These are phyloP conservation scores for Gossypium schwendimanii DNA, from an alignment of 441 rosid species.

Conservation along the genomic window DNA sequence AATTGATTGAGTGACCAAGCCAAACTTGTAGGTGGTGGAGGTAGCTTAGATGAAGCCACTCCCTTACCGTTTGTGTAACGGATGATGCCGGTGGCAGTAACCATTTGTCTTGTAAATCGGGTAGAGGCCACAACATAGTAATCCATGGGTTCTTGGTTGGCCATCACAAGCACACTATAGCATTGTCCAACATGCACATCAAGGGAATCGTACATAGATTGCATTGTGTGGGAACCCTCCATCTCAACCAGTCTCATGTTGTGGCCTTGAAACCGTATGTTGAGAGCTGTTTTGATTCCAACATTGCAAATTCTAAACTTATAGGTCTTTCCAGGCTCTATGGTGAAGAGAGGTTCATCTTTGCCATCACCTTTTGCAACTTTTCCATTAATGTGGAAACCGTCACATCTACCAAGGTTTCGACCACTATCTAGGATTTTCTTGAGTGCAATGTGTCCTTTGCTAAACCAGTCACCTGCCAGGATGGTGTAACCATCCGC, in stretches of 20 bases:
- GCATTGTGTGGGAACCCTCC: slow-evolving; percentile 69
- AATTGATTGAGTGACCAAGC: slow-evolving; percentile 77
- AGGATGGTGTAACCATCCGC: slow-evolving; percentile 52
- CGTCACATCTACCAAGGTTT: slow-evolving; percentile 41
- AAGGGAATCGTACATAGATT: slow-evolving; percentile 55
- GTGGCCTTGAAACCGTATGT: slow-evolving; percentile 65
- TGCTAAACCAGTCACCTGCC: slow-evolving; percentile 52
- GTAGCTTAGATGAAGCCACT: slow-evolving; percentile 36
- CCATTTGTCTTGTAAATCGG: slow-evolving; percentile 37
- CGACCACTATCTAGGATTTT: slow-evolving; percentile 49
- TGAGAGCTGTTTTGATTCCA: slow-evolving; percentile 51
- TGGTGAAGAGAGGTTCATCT: slow-evolving; percentile 52
- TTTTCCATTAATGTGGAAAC: slow-evolving; percentile 60
- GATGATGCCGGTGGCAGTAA: slow-evolving; percentile 39
- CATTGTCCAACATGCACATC: slow-evolving; percentile 71
- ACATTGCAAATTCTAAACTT: slow-evolving; percentile 66
- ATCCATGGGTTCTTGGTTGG: slow-evolving; percentile 44
- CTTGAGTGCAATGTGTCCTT: slow-evolving; percentile 39
- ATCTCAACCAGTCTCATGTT: slow-evolving; percentile 67
- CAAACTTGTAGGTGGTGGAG: slow-evolving; percentile 56
- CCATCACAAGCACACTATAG: slow-evolving; percentile 44
- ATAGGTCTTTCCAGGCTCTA: slow-evolving; percentile 60
- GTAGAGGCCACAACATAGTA: slow-evolving; percentile 66
- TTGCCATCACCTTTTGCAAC: slow-evolving; percentile 27
- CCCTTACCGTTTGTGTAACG: slow-evolving; percentile 41